Percentiles rank a stretch among this genome's conserved stretches.
phyloP scores from a whole-genome alignment of 106 monocot genomes.

The Phalaenopsis aphrodite region DNA sequence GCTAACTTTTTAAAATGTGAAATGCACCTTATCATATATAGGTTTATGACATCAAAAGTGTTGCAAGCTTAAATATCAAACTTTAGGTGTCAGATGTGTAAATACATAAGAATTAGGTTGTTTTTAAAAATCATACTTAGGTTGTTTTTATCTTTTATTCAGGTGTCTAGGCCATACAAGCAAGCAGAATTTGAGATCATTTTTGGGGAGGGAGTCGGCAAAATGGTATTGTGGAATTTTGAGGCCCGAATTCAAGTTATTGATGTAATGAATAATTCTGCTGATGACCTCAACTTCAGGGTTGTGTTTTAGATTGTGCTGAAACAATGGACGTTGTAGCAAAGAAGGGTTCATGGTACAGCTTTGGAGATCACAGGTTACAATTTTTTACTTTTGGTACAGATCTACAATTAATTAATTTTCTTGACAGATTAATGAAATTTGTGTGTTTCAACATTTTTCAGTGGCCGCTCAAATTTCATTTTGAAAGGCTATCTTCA shows the following conservation, averaged over 20 bases:
- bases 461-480: neutral
- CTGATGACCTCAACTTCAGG: slow-evolving; percentile 30
- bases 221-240: slow-evolving; percentile 39
- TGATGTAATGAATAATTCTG: neutral
- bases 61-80: neutral
- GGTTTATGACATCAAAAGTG: too few species aligned
- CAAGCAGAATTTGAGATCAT: slow-evolving; percentile 99
- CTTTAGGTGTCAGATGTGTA: neutral
- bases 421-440: neutral
- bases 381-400: neutral
- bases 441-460: neutral
- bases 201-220: slow-evolving; percentile 90
- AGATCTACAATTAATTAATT: neutral
- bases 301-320: slow-evolving; percentile 91
- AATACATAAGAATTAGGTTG: neutral
- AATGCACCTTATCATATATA: too few species aligned
- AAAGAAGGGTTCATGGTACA: slow-evolving; percentile 76
- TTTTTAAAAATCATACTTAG: neutral
- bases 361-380: slow-evolving; percentile 73
- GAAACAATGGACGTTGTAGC: slow-evolving; percentile 64
- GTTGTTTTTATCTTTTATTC: neutral
- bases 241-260: neutral
- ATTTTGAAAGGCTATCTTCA: neutral
- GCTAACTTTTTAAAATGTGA: too few species aligned
- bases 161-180: slow-evolving; percentile 97